A percentile compares a stretch with the other conserved stretches of the same genome.
These are phyloP conservation scores for Phylloporus rhodoxanthus DNA, from an alignment of 768 basidiomycete genomes.

Conservation along the genomic window DNA sequence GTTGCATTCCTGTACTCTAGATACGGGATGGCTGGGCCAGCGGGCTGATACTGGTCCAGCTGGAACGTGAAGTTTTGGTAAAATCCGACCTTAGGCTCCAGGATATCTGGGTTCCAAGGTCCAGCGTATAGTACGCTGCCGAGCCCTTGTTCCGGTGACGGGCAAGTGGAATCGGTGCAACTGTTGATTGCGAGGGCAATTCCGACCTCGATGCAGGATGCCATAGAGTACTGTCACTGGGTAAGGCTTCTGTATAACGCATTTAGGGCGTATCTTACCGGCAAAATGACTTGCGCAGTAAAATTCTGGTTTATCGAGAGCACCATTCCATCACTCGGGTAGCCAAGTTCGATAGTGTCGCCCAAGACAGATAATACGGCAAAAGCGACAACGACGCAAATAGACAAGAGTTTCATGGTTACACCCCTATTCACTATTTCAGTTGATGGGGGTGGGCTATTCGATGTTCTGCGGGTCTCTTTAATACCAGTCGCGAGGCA, in stretches of 20 bases:
- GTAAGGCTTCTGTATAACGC: neutral
- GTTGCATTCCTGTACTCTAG: conserved; percentile 18
- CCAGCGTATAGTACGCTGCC: conserved; percentile 20
- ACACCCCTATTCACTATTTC: neutral
- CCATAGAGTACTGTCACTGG: conserved; percentile 9
- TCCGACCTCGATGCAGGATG: conserved; percentile 15
- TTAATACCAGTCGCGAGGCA: neutral
- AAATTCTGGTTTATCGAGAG: conserved; percentile 14
- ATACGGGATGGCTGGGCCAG: conserved; percentile 12
- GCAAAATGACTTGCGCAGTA: conserved; percentile 15
- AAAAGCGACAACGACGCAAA: neutral
- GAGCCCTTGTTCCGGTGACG: conserved; percentile 10
- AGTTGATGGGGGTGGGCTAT: neutral
- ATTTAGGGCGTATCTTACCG: neutral
- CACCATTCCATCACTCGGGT: conserved; percentile 16
- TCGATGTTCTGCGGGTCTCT: neutral
- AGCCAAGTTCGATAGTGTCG: conserved; percentile 17
- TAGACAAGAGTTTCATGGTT: conserved; percentile 5
- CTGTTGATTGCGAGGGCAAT: conserved; percentile 16
- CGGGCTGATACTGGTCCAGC: conserved; percentile 8
- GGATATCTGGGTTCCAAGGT: conserved; percentile 7
- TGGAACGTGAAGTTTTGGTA: conserved; percentile 20
- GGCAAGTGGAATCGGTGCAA: conserved; percentile 15
- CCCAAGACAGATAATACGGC: conserved; percentile 4
- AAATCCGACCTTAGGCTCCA: conserved; percentile 2